Evolutionary conservation across 352 stramenopile species (phyloP), one percentile per base, ranked within the genome.

Genomic region (Pythium aristosporum): DNA sequence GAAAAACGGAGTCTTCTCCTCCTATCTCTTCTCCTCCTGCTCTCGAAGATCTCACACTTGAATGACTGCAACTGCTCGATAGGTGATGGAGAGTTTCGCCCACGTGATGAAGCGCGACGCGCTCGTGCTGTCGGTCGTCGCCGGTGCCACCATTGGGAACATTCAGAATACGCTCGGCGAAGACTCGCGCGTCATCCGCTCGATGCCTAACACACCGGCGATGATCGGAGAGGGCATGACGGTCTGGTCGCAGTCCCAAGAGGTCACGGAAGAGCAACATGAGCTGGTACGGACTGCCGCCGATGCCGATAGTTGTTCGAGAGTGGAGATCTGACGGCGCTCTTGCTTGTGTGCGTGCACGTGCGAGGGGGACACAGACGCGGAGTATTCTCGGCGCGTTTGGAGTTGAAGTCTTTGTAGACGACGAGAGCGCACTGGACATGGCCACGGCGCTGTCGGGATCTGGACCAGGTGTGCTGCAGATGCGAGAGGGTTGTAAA

Each of bases 131-230:
- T 96, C 87, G 0, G 92, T 97, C 23, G 78, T 96, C 46, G 88
- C 88, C 7, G 90, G 89, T 13, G 75, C 84, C 18, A 92, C 82
- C 13, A 92, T 96, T 50, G 75, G 88, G n/a, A 71, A 74, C 16
- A 77, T 95, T 60, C 80, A 94, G 41, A 57, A 63, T 0, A 71
- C 80, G 15, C 70, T 87, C 8, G 81, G 88, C 2, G 66, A 86
- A 16, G 61, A 85, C 32, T 91, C 86, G 15, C 82, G 74, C 34
- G 73, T 99, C 65, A 96, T 97, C 47, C 88, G 95, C 28, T 92
- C 74, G 47, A 99, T 99, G 96, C 96, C 96, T 2, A 99, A 99
- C 72, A 99, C 96, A 8, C 96, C 96, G 5, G 93, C 93, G 23
- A 96, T 91, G 78, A 97, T 98, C 39, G 89, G 91, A 66, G 76